Evolutionary conservation across 352 stramenopile species (phyloP).

Genomic region (Elongisporangium anandrum): DNA sequence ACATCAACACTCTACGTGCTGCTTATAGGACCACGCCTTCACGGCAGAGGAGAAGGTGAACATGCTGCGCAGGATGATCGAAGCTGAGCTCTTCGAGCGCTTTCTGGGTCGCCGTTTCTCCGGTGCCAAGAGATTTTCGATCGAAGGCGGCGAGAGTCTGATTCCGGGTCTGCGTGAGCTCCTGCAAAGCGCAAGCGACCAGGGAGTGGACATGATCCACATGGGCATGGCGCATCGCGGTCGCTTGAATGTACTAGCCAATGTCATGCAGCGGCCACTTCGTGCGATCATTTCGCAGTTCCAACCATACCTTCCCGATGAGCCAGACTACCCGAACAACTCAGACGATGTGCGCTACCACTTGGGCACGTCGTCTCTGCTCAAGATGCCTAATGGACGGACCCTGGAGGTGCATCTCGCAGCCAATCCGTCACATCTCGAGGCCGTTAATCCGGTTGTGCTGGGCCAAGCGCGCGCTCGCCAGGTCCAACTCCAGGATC

Average conservation of each 20-base stretch:
- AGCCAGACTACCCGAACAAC: slow-evolving; percentile 84
- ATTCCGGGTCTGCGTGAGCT: slow-evolving; percentile 94
- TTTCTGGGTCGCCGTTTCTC: slow-evolving; percentile 95
- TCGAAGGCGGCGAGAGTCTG: slow-evolving; percentile 96
- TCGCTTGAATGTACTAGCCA: slow-evolving; percentile 97
- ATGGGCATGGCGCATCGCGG: slow-evolving; percentile 99
- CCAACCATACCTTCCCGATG: slow-evolving; percentile 80
- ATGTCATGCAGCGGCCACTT: slow-evolving; percentile 97
- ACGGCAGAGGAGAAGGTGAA: slow-evolving; percentile 88
- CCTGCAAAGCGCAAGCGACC: slow-evolving; percentile 92
- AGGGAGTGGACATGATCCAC: slow-evolving; percentile 96
- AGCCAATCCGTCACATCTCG: slow-evolving; percentile 98
- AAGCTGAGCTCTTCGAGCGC: slow-evolving; percentile 96
- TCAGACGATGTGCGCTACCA: slow-evolving; percentile 88
- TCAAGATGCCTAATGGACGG: slow-evolving; percentile 65
- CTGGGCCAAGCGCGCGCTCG: slow-evolving; percentile 94
- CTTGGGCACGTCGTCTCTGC: slow-evolving; percentile 70
- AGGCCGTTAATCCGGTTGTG: slow-evolving; percentile 98
- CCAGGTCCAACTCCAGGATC: slow-evolving; percentile 82
- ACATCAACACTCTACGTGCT: no score
- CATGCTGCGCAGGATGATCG: slow-evolving; percentile 94
- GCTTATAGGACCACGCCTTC: slow-evolving; percentile 32
- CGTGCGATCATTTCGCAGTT: slow-evolving; percentile 92
- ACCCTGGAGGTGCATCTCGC: slow-evolving; percentile 85
- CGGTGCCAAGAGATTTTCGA: slow-evolving; percentile 96